Percentiles rank a stretch among this genome's conserved stretches.
These are phyloP conservation scores for Populus alba DNA, from an alignment of 345 rosid genomes.

Conservation along the genomic window DNA sequence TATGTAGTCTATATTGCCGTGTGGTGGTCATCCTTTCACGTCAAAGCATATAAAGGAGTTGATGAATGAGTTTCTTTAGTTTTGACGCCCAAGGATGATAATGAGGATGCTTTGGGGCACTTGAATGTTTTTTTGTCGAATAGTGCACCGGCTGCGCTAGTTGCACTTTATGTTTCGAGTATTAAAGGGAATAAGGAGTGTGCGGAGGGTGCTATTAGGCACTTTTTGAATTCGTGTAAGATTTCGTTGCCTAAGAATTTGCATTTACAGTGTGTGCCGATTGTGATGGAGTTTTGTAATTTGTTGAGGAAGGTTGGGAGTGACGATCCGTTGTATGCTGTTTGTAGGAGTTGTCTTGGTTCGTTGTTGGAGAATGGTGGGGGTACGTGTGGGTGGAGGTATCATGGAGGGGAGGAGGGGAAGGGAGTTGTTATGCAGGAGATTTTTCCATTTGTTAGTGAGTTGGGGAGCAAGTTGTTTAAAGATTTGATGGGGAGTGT, in stretches of 20 bases:
- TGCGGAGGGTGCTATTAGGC: slow-evolving; percentile 55
- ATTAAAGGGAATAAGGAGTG: slow-evolving; percentile 41
- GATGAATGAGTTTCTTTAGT: slow-evolving; percentile 43
- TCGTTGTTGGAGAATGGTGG: slow-evolving; percentile 53
- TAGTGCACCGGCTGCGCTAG: slow-evolving; percentile 67
- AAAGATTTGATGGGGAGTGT: slow-evolving; percentile 39
- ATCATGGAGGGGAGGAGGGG: slow-evolving; percentile 19
- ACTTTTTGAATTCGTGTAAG: slow-evolving; percentile 53
- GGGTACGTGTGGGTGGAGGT: slow-evolving; percentile 12
- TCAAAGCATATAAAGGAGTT: slow-evolving; percentile 36
- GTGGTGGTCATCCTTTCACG: slow-evolving; percentile 15
- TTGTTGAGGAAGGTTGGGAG: slow-evolving; percentile 53
- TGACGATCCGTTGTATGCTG: slow-evolving; percentile 50
- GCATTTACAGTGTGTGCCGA: slow-evolving; percentile 50
- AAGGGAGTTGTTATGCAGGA: slow-evolving; percentile 39
- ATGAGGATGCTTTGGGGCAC: slow-evolving; percentile 38
- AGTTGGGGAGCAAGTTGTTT: slow-evolving; percentile 51
- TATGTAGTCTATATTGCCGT: slow-evolving; percentile 44
- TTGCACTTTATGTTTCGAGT: slow-evolving; percentile 64
- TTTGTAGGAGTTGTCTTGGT: slow-evolving; percentile 69
- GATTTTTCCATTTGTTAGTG: slow-evolving; percentile 70
- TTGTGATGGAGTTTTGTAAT: slow-evolving; percentile 75
- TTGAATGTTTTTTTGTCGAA: slow-evolving; percentile 55
- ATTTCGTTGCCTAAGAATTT: slow-evolving; percentile 45
- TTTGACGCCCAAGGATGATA: slow-evolving; percentile 40